These are phyloP conservation scores for Tillandsia fasciculata DNA, from an alignment of 176 grass and related monocot species.

Conservation along the genomic window DNA sequence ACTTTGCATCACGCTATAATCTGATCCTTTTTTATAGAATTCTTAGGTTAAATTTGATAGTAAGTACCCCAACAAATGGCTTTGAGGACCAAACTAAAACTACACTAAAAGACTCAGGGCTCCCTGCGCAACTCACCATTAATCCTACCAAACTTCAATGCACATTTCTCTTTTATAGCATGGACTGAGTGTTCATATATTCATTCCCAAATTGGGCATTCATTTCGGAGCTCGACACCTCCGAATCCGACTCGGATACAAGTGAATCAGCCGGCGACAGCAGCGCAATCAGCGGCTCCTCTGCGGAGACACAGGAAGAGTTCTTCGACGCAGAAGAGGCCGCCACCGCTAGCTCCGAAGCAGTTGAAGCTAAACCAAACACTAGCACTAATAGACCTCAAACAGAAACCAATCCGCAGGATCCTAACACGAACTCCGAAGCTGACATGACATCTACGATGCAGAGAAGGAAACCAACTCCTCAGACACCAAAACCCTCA, in stretches of 20 bases:
- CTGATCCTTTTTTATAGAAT: not conserved
- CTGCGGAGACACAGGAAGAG: constrained; percentile 21
- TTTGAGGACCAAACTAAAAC: no score
- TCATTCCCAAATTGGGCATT: constrained; percentile 24
- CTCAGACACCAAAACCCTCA: no score
- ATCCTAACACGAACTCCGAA: no score
- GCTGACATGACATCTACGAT: no score
- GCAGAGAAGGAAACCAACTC: no score
- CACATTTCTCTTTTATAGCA: no score
- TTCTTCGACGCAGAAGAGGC: constrained; percentile 41
- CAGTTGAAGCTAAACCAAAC: no score
- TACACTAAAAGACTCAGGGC: not conserved
- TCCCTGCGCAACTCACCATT: not conserved
- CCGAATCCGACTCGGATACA: constrained; percentile 21
- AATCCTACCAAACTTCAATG: not conserved
- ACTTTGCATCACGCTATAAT: no score
- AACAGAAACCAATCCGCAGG: no score
- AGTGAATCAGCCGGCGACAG: constrained; percentile 18
- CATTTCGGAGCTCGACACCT: constrained; percentile 34
- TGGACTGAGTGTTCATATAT: not conserved
- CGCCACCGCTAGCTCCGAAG: no score
- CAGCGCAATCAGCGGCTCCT: constrained; percentile 16
- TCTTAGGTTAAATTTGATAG: not conserved
- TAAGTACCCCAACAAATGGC: not conserved
- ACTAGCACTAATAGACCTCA: no score